Conservation (phyloP, 768 basidiomycete genomes). For the Lepiota subincarnata region DNA sequence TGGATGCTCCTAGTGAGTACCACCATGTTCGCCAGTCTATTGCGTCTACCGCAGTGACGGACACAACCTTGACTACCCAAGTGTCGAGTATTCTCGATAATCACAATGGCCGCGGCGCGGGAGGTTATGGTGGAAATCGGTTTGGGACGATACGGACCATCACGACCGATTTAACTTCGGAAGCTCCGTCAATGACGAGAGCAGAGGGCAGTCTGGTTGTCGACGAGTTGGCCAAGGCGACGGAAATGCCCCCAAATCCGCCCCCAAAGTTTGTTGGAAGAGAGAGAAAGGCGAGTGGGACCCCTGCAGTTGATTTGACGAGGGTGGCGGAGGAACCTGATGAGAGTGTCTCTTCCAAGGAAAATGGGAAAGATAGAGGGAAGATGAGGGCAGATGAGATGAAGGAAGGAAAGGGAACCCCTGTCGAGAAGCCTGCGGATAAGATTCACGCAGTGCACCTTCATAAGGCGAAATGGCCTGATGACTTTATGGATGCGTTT, state of each 20-base stretch:
- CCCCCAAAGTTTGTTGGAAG: conserved; percentile 21
- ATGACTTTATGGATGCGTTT: conserved; percentile 70
- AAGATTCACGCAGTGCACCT: conserved; percentile 46
- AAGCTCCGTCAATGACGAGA: conserved; percentile 58
- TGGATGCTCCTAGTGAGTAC: conserved; percentile 28
- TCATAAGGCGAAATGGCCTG: conserved; percentile 80
- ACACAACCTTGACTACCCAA: conserved; percentile 41
- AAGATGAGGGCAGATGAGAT: conserved; percentile 19
- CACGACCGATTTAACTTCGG: conserved; percentile 79
- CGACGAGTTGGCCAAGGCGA: conserved; percentile 41
- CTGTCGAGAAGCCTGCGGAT: conserved; percentile 25
- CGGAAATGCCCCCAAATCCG: neutral
- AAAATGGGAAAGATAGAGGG: conserved; percentile 18
- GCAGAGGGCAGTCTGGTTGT: conserved; percentile 61
- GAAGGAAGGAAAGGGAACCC: conserved; percentile 10
- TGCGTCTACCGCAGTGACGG: conserved; percentile 58
- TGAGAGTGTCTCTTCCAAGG: conserved; percentile 41
- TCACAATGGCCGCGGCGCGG: conserved; percentile 25
- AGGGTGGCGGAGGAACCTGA: conserved; percentile 73
- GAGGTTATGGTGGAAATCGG: conserved; percentile 31
- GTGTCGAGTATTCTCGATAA: conserved; percentile 64
- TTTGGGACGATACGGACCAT: conserved; percentile 81
- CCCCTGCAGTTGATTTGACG: conserved; percentile 54
- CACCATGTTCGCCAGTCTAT: conserved; percentile 54
- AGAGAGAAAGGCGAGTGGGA: conserved; percentile 65